Base-by-base conservation (phyloP, 176 grass and related monocot genomes). In the Aegilops umbellulata region DNA sequence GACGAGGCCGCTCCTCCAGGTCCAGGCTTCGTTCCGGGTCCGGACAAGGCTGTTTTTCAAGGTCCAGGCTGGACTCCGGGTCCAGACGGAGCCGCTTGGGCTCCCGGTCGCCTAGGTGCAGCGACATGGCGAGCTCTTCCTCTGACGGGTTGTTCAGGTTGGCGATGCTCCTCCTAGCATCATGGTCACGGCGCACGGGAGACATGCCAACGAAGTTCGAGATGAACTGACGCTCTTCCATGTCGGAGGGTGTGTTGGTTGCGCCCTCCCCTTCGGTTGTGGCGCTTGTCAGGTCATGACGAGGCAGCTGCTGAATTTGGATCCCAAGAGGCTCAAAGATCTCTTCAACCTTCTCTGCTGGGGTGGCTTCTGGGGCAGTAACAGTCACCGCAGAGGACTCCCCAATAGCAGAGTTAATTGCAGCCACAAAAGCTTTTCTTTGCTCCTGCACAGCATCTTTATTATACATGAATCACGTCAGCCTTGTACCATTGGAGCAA, bases 211-310 rank as follows among this genome's bases (percentile, higher is more conserved):
- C 85, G 23, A 98, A 90, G 68, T 91, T 98, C 47, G 94, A 91
- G 57, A 98, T 95, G 92, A 98, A 94, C 81, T 94, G 97, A 72
- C 79, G 93, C 84, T 98, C 95, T 88, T 98, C 93, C 46, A 98
- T 86, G 69, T 86, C 65, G 36, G 78, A 88, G 20, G 74, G 67
- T 4, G 66, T 70, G 46, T 88, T 90, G 77, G 72, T 32, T 13
- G 80, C 60, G 12, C 86, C 95, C 80, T 95, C 91, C 49, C 88
- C 90, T 80, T 94, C 94, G 31, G 87, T 77, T 69, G 86, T 73
- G 47, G 90, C 82, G 74, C 58, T 85, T 6, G 86, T 44, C 30
- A 62, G 63, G 3, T 82, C 86, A 11, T 85, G 84, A 15, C 88
- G 88, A 80, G 91, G 86, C 55, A 94, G 87, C 77, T 92, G 89